phyloP scores from a whole-genome alignment of 371 early-diverging fungal species.

The Mucor piriformis region DNA sequence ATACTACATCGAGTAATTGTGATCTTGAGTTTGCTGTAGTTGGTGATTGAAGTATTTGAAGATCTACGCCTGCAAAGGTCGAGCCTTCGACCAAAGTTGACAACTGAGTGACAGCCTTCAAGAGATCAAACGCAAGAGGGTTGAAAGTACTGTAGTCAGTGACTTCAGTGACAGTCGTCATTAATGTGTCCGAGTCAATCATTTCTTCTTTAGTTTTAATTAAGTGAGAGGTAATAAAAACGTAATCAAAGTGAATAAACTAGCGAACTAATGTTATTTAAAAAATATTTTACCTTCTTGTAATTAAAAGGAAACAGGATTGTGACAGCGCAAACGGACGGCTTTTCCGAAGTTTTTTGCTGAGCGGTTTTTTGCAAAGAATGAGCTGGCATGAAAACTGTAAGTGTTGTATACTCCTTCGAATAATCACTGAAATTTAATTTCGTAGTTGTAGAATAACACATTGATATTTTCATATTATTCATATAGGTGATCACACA shows the following conservation, averaged over 20 bases:
- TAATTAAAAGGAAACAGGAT: background rate
- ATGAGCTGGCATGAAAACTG: too few species aligned
- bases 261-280: constrained; percentile 1
- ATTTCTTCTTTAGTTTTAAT: constrained; percentile 1
- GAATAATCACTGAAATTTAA: too few species aligned
- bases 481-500: too few species aligned
- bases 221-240: background rate
- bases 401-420: too few species aligned
- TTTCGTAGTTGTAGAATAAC: too few species aligned
- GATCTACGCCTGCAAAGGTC: constrained; percentile 21
- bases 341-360: background rate
- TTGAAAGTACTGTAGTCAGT: constrained; percentile 26
- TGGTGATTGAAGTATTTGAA: constrained; percentile 12
- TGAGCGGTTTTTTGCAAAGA: background rate
- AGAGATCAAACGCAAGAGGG: constrained; percentile 41
- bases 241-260: constrained; percentile 5
- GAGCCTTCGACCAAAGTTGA: constrained; percentile 16
- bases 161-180: constrained; percentile 7
- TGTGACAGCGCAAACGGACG: constrained; percentile 14
- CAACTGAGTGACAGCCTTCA: constrained; percentile 28
- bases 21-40: constrained; percentile 10
- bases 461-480: too few species aligned
- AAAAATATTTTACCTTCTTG: background rate
- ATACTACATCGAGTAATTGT: constrained; percentile 37
- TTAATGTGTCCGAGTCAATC: constrained; percentile 16